Evolutionary conservation across 306 rosid genomes (phyloP).

Genomic region (Alnus rubra): DNA sequence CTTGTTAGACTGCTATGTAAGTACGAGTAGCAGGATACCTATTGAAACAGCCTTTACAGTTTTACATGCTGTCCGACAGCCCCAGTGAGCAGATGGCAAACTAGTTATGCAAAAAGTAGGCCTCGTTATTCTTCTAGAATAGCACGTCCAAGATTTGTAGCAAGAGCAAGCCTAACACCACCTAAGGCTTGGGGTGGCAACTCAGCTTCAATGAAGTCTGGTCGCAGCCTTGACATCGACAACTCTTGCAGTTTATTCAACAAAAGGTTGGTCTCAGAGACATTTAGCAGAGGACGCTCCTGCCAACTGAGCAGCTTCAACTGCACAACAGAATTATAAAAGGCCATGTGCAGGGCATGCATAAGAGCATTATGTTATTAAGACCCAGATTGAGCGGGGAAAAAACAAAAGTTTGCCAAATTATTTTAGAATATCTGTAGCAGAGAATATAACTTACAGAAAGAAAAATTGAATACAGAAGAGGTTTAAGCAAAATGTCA

Average conservation of each 20-base stretch:
- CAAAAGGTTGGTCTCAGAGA: slow-evolving; percentile 72
- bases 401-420: no score
- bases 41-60: not conserved
- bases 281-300: slow-evolving; percentile 72
- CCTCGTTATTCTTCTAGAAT: slow-evolving; percentile 60
- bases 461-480: not conserved
- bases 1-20: not conserved
- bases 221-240: slow-evolving; percentile 67
- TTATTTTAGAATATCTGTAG: not conserved
- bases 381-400: not conserved
- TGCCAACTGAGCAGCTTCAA: slow-evolving; percentile 78
- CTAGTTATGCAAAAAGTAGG: not conserved
- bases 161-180: slow-evolving; percentile 80
- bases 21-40: not conserved
- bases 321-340: slow-evolving; percentile 46
- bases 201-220: slow-evolving; percentile 56
- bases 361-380: not conserved
- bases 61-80: not conserved
- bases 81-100: not conserved
- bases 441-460: not conserved
- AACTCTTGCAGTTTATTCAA: slow-evolving; percentile 83
- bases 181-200: slow-evolving; percentile 60
- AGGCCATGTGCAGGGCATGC: not conserved
- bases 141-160: slow-evolving; percentile 85
- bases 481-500: not conserved